Evolutionary conservation across 2,329 filamentous ascomycete species (phyloP).

Genomic region (Chaetomium sp.): DNA sequence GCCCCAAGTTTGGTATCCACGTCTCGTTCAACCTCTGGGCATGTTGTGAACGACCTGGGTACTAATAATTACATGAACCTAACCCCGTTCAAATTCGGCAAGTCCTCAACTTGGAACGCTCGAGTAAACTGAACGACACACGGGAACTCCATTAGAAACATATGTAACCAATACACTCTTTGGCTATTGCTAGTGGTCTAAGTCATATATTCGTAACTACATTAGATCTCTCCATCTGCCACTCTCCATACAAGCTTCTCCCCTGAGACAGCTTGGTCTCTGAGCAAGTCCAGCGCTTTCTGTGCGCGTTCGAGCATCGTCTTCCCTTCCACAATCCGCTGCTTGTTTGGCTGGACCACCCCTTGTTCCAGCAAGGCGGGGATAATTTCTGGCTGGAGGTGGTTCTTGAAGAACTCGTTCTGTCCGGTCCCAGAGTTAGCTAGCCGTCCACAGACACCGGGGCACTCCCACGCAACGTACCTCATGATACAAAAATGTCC

Average conservation of each 20-base stretch:
- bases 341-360: constrained; percentile 46
- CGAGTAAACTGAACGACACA: not conserved
- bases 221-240: constrained; percentile 28
- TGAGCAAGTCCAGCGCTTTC: constrained; percentile 35
- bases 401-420: constrained; percentile 58
- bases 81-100: not conserved
- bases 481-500: constrained; percentile 56
- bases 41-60: not conserved
- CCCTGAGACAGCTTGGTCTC: constrained; percentile 34
- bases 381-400: constrained; percentile 58
- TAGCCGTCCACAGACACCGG: no score
- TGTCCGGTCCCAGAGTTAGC: constrained; percentile 34
- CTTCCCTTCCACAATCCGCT: constrained; percentile 47
- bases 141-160: not conserved
- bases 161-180: not conserved
- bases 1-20: not conserved
- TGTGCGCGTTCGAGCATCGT: constrained; percentile 45
- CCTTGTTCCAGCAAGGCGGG: constrained; percentile 48
- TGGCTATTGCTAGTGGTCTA: not conserved
- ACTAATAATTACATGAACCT: not conserved
- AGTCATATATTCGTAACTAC: not conserved
- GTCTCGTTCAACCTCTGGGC: not conserved
- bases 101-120: not conserved
- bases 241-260: constrained; percentile 39
- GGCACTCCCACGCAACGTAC: constrained; percentile 40